Percentiles rank a stretch among this genome's conserved stretches.
Evolutionary conservation across 306 rosid species (phyloP).

Genomic region (Lupinus albus): DNA sequence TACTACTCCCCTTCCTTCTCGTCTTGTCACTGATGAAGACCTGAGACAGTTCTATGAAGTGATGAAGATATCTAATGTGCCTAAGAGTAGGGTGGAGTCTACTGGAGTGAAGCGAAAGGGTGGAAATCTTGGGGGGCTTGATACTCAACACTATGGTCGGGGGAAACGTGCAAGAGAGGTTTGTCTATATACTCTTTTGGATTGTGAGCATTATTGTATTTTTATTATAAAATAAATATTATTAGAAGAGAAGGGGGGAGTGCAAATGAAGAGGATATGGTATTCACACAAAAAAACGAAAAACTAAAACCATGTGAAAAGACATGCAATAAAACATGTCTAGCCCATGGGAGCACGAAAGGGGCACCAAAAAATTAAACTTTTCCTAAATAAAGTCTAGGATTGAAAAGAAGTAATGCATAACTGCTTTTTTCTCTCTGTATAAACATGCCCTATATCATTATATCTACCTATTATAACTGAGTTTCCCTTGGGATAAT

Average conservation of each 20-base stretch:
- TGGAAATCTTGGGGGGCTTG: conserved; percentile 69
- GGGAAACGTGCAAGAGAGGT: conserved; percentile 99
- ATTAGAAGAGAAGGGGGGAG: background rate
- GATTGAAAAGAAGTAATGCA: background rate
- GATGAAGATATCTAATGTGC: conserved; percentile 82
- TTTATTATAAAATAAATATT: too few relatives aligned
- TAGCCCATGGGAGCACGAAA: background rate
- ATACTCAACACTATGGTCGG: conserved; percentile 90
- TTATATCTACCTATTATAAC: too few relatives aligned
- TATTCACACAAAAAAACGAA: background rate
- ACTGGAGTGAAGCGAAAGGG: conserved; percentile 80
- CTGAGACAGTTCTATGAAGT: conserved; percentile 80
- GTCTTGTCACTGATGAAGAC: conserved; percentile 93
- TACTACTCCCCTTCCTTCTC: conserved; percentile 67
- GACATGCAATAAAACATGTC: background rate
- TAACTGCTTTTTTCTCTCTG: background rate
- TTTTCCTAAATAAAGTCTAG: background rate
- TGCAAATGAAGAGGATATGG: background rate
- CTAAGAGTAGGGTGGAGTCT: conserved; percentile 59
- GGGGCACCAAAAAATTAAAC: background rate
- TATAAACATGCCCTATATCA: background rate
- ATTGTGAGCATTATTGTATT: conserved; percentile 25
- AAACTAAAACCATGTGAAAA: background rate
- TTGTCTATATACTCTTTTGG: conserved; percentile 38
- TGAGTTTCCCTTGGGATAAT: background rate